Conservation (phyloP, 1,139 yeast species). For the Hyphopichia burtonii region DNA sequence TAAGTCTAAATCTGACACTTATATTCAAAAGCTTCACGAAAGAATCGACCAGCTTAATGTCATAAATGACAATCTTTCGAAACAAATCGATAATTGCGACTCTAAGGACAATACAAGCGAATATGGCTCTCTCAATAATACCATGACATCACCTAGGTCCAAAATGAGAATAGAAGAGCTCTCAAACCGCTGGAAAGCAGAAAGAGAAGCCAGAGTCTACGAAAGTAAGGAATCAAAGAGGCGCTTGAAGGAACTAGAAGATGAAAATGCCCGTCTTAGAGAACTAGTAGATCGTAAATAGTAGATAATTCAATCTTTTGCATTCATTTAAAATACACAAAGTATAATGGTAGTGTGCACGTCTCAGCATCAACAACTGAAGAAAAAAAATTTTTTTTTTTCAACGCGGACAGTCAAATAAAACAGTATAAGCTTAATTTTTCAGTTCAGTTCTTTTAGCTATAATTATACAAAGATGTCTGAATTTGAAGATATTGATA, state of each 20-base stretch:
- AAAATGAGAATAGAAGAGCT: conserved; percentile 59
- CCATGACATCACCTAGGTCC: conserved; percentile 28
- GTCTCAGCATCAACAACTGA: background rate
- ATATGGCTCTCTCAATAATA: conserved; percentile 8
- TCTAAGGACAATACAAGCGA: conserved; percentile 7
- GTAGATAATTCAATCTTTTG: background rate
- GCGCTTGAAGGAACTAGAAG: conserved; percentile 53
- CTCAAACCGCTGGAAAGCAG: conserved; percentile 64
- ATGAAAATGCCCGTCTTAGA: conserved; percentile 48
- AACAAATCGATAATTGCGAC: conserved; percentile 16
- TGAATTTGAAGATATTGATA: conserved; percentile 29
- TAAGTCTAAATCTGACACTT: conserved; percentile 16
- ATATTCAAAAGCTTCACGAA: conserved; percentile 27
- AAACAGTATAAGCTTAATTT: background rate
- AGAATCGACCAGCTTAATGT: conserved; percentile 31
- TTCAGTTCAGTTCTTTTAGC: background rate
- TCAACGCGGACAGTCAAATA: conserved; percentile 1
- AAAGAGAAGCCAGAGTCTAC: conserved; percentile 64
- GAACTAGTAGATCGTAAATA: background rate
- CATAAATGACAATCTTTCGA: conserved; percentile 21
- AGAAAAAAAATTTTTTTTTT: background rate
- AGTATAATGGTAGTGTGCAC: background rate
- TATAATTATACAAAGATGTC: background rate
- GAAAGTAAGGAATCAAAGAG: conserved; percentile 56
- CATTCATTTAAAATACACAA: background rate